Evolutionary conservation across 345 rosid genomes (phyloP), one percentile per base, ranked within the genome.

Genomic region (Conringia planisiliqua): DNA sequence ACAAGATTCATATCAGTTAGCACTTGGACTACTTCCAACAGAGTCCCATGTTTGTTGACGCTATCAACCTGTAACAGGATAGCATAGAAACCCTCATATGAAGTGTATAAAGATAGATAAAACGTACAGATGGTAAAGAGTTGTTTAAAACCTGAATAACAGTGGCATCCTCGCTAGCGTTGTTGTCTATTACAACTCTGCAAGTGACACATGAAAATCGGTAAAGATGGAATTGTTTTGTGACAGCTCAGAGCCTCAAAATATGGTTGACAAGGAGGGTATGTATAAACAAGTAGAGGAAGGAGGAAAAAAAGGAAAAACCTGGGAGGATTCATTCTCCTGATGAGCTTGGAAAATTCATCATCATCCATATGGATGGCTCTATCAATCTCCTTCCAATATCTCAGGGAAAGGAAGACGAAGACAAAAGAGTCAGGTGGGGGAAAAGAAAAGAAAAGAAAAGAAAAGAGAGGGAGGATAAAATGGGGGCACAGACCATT

Each of bases 251-350:
- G n/a, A 24, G 7, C 26, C 33, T 36, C 10, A 22, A 39, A 51
- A 22, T 12, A 18, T 47, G 36, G 14, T 42, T 22, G n/a, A 50
- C 13, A 22, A 51, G 27, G 12, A 51, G 27, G 12, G 20, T 47
- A 11, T 18, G 27, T 20, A 20, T 22, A 6, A 51, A 63, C 43
- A 54, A 42, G 64, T 4, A 20, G 22, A 58, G 17, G 56, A 70
- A 9, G 58, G 47, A 43, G 63, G 44, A 18, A 51, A 1, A 62
- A 5, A 52, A 30, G 16, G 12, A 30, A 55, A 38, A 7, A 10
- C 94, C 97, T 86, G 50, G 97, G 97, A 10, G 89, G 94, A 80
- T 92, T 90, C 91, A 92, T 89, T 77, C 97, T 88, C 77, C 96
- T 80, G 79, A 92, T 75, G 70, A 92, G 88, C 89, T 92, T 92